A percentile compares a stretch with the other conserved stretches of the same genome.
Evolutionary conservation across 1,284 basidiomycete species (phyloP).

Genomic region (Rhizoctonia solani): DNA sequence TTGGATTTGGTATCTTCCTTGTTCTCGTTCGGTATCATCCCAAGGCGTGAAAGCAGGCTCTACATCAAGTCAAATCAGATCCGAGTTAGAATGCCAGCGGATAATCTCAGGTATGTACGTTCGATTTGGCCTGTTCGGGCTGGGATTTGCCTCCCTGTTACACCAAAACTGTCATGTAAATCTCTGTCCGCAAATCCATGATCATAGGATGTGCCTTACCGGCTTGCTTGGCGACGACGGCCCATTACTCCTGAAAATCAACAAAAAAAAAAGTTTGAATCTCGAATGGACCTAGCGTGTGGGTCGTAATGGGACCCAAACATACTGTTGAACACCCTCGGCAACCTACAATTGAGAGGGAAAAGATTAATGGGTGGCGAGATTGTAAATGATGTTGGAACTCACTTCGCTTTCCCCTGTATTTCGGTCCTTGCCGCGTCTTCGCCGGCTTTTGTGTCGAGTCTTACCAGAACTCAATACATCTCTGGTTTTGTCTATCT

Average conservation of each 20-base stretch:
- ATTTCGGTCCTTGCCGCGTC: not conserved
- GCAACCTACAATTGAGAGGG: not conserved
- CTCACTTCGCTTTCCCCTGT: not conserved
- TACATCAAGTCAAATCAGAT: not conserved
- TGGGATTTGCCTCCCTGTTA: not conserved
- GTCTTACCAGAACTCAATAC: not conserved
- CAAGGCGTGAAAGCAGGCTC: constrained; percentile 22
- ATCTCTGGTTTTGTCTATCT: too few species aligned
- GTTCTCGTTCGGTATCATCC: constrained; percentile 7
- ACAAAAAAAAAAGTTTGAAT: too few species aligned
- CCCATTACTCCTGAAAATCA: not conserved
- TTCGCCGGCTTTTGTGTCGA: too few species aligned
- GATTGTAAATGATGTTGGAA: not conserved
- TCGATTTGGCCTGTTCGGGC: not conserved
- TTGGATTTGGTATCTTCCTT: constrained; percentile 20
- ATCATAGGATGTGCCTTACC: not conserved
- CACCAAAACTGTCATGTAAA: not conserved
- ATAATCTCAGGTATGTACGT: too few species aligned
- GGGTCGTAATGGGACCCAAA: too few species aligned
- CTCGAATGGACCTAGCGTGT: too few species aligned
- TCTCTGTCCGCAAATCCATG: not conserved
- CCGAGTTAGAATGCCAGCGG: too few species aligned
- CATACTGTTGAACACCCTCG: constrained; percentile 1
- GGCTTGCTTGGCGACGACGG: not conserved
- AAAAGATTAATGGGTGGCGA: not conserved